Evolutionary conservation across 345 rosid genomes (phyloP), one percentile per base, ranked within the genome.

Genomic region (Psidium friedrichsthalianum): DNA sequence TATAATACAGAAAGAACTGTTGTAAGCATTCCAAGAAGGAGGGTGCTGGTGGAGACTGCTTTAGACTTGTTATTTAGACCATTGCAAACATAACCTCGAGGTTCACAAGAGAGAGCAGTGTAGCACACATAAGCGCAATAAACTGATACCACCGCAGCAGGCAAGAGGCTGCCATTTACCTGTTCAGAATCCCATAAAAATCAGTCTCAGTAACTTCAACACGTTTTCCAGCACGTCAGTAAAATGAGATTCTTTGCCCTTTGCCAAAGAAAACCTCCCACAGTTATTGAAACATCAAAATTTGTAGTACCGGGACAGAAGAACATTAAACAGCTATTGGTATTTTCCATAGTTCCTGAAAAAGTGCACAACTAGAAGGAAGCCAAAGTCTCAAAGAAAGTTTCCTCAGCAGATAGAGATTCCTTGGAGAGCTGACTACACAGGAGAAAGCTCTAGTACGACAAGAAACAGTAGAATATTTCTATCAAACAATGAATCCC

Each of bases 151-250:
- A 97, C 96, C 3, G 99, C 93, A 58, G 99, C 99, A 20, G 99
- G 99, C 91, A 97, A 92, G 84, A 97, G 99, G 90, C 99, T 97
- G 59, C 99, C 99, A 74, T 96, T 97, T 76, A 97, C 94, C 98
- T 95, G 91, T 84, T 86, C 74, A 64, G 85, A 84, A 80, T 87
- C 84, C 82, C 89, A 82, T 56, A n/a, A 44, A 82, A 87, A 81
- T 76, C 59, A 78, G 40, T n/a, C 27, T 15, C 58, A 55, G 56
- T 7, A 47, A 53, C 64, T 18, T 57, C 27, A 84, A 47, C 51
- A 54, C 4, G 14, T 69, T 69, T 18, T 24, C 24, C 18, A 25
- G 78, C 78, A 69, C 47, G 36, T 69, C 6, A 5, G 78, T 36
- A 36, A 32, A 32, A 69, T 11, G 6, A 69, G 47, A 69, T 36